Base-by-base conservation (phyloP, 2,329 filamentous ascomycete genomes). In the Gyromitra esculenta region DNA sequence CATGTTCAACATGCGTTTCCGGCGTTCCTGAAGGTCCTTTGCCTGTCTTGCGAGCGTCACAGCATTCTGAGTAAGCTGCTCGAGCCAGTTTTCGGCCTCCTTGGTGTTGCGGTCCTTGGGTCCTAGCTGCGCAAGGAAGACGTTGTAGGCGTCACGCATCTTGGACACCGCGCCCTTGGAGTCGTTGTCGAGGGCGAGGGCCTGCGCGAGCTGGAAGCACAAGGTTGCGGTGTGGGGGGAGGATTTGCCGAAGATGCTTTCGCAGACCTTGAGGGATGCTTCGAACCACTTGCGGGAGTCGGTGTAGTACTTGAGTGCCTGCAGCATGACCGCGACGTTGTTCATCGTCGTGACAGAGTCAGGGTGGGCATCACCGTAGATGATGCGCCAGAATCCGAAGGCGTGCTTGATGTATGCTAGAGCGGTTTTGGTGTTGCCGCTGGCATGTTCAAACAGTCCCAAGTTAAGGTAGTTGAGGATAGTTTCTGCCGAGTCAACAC, bases 301-400 rank as follows among this genome's bases (percentile, higher is more conserved):
- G 81, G 95, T 91, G 86, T 97, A 99, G 77, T 92, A 91, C 87
- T 98, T 97, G 81, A 97, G 88, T 72, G 94, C 91, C 85, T 99
- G 96, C 75, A 99, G 89, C 96, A 99, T 99, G 76, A 99, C 96
- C 6, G 96, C 96, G 21, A 93, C 95, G 82, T 99, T 99, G 88
- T 98, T 99, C 85, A 98, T 91, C 15, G 96, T 98, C 7, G 96
- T 99, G 84, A 99, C 97, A 7, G 94, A 97, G 85, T 99, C 96
- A 1, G 96, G 96, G 84, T 99, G 96, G 81, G 93, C 92, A 39
- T 91, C 87, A 41, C 96, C 96, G 83, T 97, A 99, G 81, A 98
- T 95, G 81, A 98, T 89, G 86, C 97, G 97, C 95, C 95, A 98
- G 78, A 99, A 87, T 82, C 96, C 91, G 80, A 99, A 88, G 5